Percentiles rank a stretch among this genome's conserved stretches.
Evolutionary conservation across 2,329 filamentous ascomycete genomes (phyloP).

Genomic region (Teratosphaeria viscida): DNA sequence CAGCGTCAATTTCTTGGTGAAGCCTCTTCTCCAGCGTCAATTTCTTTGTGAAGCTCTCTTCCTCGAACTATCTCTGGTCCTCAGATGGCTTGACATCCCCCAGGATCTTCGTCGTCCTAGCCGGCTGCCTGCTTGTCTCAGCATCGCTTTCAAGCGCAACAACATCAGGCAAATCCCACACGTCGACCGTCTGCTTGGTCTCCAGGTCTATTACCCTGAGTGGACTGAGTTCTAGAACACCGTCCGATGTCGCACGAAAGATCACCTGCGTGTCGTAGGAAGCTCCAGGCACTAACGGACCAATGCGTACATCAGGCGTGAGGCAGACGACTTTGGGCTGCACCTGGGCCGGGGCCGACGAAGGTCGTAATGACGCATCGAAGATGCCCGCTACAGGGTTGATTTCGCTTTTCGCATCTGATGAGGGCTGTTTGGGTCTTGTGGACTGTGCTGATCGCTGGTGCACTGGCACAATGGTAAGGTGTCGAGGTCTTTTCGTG

Average conservation of each 20-base stretch:
- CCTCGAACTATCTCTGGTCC: background rate
- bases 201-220: conserved; percentile 63
- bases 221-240: conserved; percentile 60
- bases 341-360: conserved; percentile 37
- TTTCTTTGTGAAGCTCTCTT: background rate
- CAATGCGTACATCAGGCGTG: conserved; percentile 63
- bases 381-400: conserved; percentile 10
- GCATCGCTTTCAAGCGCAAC: conserved; percentile 26
- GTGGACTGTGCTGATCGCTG: conserved; percentile 2
- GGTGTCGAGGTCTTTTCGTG: conserved; percentile 50
- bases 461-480: conserved; percentile 52
- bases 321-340: conserved; percentile 61
- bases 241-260: conserved; percentile 57
- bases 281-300: conserved; percentile 59
- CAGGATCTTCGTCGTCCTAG: background rate
- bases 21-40: background rate
- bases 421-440: background rate
- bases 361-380: conserved; percentile 13
- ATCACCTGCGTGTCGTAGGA: conserved; percentile 65
- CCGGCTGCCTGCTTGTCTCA: background rate
- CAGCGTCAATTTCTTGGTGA: background rate
- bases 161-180: conserved; percentile 62
- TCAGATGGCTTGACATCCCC: background rate
- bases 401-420: conserved; percentile 1
- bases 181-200: conserved; percentile 67